A percentile compares a stretch with the other conserved stretches of the same genome.
Conservation (phyloP, 164 flowering plant genomes). For the Buxus sempervirens region DNA sequence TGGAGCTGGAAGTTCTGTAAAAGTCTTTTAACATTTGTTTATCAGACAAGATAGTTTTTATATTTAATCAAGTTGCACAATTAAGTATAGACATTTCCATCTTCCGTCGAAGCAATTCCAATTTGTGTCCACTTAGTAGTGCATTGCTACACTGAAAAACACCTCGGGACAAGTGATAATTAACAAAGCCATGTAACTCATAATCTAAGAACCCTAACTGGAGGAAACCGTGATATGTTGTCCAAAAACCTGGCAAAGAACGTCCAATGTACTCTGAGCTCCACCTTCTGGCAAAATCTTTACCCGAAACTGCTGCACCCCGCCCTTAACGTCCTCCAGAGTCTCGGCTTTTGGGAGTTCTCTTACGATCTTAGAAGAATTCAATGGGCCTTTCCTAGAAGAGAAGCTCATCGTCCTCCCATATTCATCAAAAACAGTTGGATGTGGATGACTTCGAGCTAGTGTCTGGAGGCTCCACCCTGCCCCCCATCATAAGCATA, state of each 20-base stretch:
- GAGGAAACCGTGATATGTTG: neutral
- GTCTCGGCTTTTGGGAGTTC: slow-evolving; percentile 85
- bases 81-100: too few species aligned
- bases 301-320: slow-evolving; percentile 90
- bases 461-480: slow-evolving; percentile 86
- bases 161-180: too few species aligned
- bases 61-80: too few species aligned
- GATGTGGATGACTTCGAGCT: slow-evolving; percentile 56
- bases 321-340: slow-evolving; percentile 67
- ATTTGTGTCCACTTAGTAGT: too few species aligned
- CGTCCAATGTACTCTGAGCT: slow-evolving; percentile 84
- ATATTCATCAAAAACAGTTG: slow-evolving; percentile 72
- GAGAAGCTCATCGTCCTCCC: slow-evolving; percentile 55
- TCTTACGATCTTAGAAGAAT: slow-evolving; percentile 58
- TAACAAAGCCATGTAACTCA: too few species aligned
- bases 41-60: too few species aligned
- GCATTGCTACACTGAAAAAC: too few species aligned
- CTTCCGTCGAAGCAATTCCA: too few species aligned
- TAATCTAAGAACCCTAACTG: too few species aligned
- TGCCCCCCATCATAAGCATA: slow-evolving; percentile 75
- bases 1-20: too few species aligned
- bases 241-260: slow-evolving; percentile 84
- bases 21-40: too few species aligned
- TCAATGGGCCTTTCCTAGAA: slow-evolving; percentile 24
- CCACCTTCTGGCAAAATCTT: slow-evolving; percentile 83